Percentiles rank a stretch among this genome's conserved stretches.
Evolutionary conservation across 1,284 basidiomycete species (phyloP).

Genomic region (Cystobasidiaceae sp.): DNA sequence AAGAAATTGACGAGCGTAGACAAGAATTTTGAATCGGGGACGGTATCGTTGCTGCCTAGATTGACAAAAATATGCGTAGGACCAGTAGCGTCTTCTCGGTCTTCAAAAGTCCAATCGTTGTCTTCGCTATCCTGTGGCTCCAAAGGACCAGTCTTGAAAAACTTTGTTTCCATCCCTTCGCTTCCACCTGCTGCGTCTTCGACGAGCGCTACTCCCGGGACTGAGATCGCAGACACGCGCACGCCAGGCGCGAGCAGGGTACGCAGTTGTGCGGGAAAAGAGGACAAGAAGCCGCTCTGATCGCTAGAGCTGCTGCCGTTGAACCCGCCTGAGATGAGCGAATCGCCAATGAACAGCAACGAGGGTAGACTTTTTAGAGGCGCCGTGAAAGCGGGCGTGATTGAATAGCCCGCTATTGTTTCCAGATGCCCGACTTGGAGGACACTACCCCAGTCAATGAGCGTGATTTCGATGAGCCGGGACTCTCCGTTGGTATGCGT

Average conservation of each 20-base stretch:
- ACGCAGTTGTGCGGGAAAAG: conserved; percentile 8
- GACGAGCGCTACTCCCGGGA: conserved; percentile 18
- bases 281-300: conserved; percentile 15
- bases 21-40: conserved; percentile 2
- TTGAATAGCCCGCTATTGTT: background rate
- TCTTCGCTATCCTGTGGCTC: background rate
- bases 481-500: background rate
- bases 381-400: conserved; percentile 7
- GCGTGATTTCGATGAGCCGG: conserved; percentile 19
- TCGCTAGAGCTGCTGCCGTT: too few species aligned
- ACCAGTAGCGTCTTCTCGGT: conserved; percentile 17
- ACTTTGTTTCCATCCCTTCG: conserved; percentile 25
- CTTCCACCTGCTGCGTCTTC: background rate
- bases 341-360: conserved; percentile 23
- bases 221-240: conserved; percentile 8
- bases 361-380: conserved; percentile 8
- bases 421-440: conserved; percentile 16
- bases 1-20: conserved; percentile 9
- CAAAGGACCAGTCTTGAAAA: conserved; percentile 21
- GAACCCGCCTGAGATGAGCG: conserved; percentile 7
- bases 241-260: conserved; percentile 2
- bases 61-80: conserved; percentile 28
- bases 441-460: conserved; percentile 24
- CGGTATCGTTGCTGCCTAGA: conserved; percentile 14
- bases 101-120: conserved; percentile 22